Percentiles rank a stretch among this genome's conserved stretches.
Conservation (phyloP, 768 basidiomycete species). For the Suillus paluster region DNA sequence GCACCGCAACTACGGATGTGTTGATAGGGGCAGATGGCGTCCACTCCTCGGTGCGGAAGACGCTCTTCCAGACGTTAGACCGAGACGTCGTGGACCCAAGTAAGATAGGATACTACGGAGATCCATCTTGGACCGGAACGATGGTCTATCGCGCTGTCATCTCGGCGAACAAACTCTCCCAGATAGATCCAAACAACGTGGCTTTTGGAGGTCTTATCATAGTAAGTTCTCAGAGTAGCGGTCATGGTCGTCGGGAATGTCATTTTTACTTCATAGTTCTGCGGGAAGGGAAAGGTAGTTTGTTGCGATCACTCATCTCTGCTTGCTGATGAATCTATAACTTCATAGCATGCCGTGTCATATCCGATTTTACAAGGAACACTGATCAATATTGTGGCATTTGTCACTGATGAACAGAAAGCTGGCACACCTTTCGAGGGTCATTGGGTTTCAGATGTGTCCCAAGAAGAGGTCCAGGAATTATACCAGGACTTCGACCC, state of each 20-base stretch:
- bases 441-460: constrained; percentile 26
- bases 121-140: constrained; percentile 45
- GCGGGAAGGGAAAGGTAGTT: constrained; percentile 2
- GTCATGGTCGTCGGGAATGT: constrained; percentile 23
- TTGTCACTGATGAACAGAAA: constrained; percentile 28
- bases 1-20: constrained; percentile 39
- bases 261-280: constrained; percentile 14
- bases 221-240: constrained; percentile 17
- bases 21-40: constrained; percentile 49
- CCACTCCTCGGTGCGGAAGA: constrained; percentile 16
- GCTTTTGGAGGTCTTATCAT: constrained; percentile 18
- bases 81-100: constrained; percentile 22
- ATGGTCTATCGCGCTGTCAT: constrained; percentile 43
- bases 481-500: constrained; percentile 39
- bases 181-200: constrained; percentile 19
- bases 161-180: constrained; percentile 30
- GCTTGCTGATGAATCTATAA: background rate
- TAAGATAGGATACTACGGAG: constrained; percentile 5
- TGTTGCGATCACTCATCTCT: background rate
- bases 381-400: constrained; percentile 39
- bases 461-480: constrained; percentile 33
- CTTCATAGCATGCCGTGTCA: constrained; percentile 39
- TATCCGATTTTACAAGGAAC: constrained; percentile 41
- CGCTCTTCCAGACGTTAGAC: constrained; percentile 22
- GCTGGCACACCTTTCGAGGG: constrained; percentile 34